Evolutionary conservation across 106 monocot species (phyloP), one percentile per base, ranked within the genome.

Genomic region (Platanthera guangdongensis): DNA sequence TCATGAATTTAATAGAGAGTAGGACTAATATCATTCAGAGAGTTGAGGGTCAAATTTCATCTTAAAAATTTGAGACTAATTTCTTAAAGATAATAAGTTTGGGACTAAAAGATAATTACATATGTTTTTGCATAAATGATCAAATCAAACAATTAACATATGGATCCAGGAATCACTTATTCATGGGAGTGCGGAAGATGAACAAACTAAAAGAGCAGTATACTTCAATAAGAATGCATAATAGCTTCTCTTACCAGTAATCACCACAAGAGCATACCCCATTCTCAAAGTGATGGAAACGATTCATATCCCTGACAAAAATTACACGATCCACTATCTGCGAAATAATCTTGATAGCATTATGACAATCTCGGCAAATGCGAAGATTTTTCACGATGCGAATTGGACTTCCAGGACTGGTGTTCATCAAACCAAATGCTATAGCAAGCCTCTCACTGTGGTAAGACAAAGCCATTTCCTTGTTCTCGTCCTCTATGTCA

Each of bases 361-460:
- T 87, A 74, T 84, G 84, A 68, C 87, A 84, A 68, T 88, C 87
- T 50, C 67, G 79, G 70, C 84, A 88, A 47, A 88, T 64, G 4
- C 84, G 68, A 49, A 88, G 84, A 47, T 88, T 84, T 72, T 88
- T 88, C 21, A 71, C 77, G 7, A 84, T 76, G 32, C 80, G 79
- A 19, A 92, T 84, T 0, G 80, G 77, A 46, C 15, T 63, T 4
- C 77, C 78, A 54, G 78, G 59, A 19, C 30, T 76, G 52, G 64
- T 51, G 21, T 85, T 92, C n/a, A 87, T 85, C 79, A 87, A 60
- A 6, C 81, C 92, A 83, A 87, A 87, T 47, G 83, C 88, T 75
- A 89, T 77, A 0, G 87, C 90, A 30, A 89, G 89, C 57, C 85
- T 83, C 78, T 92, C 89, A 52, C 89, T 92, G 51, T 92, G 87